Evolutionary conservation across 768 basidiomycete genomes (phyloP).

Genomic region (Dentipellis fragilis): DNA sequence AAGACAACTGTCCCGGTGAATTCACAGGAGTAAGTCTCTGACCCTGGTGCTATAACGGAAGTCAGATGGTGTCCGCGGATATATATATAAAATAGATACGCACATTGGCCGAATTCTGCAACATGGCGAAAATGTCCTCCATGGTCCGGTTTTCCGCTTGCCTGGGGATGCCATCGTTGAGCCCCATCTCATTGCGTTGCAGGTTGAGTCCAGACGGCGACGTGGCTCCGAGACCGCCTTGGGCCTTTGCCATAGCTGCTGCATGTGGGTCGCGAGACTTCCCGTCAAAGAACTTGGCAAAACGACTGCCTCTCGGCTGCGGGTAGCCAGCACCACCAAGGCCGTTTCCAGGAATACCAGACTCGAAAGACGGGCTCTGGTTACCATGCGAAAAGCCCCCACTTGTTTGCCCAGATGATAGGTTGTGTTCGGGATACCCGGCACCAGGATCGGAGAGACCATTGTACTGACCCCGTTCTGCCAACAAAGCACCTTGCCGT

Average conservation of each 20-base stretch:
- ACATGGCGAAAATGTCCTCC: constrained; percentile 76
- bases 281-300: constrained; percentile 83
- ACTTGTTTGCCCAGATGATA: constrained; percentile 2
- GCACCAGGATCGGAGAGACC: neutral
- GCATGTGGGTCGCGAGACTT: constrained; percentile 41
- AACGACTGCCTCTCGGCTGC: constrained; percentile 65
- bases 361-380: constrained; percentile 13
- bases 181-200: constrained; percentile 37
- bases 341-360: constrained; percentile 12
- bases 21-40: constrained; percentile 10
- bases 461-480: neutral
- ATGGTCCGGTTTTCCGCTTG: constrained; percentile 49
- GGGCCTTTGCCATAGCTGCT: constrained; percentile 23
- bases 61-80: constrained; percentile 13
- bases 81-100: neutral
- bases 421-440: neutral
- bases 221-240: constrained; percentile 27
- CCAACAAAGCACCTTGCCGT: neutral
- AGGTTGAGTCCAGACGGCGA: constrained; percentile 37
- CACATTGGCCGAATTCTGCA: constrained; percentile 70
- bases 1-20: constrained; percentile 15
- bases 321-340: constrained; percentile 33
- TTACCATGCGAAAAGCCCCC: constrained; percentile 1
- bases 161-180: constrained; percentile 23
- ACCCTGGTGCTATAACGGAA: constrained; percentile 2